Conservation (phyloP, 2,329 filamentous ascomycete genomes). For the Myriangium duriaei region DNA sequence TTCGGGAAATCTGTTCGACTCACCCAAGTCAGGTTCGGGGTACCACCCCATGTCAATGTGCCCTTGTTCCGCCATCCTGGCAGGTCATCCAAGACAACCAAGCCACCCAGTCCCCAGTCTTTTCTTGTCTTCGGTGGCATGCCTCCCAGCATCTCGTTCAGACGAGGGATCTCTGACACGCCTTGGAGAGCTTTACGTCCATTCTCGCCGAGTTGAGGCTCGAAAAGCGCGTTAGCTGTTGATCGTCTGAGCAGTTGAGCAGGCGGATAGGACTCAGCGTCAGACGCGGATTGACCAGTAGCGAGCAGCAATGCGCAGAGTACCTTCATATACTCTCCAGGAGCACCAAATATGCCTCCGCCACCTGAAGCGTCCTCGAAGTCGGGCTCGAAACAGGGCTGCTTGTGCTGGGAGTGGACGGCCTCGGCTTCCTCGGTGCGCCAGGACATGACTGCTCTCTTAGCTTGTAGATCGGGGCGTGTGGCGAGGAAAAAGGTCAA, state of each 20-base stretch:
- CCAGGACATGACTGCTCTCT: not conserved
- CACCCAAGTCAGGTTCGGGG: conserved; percentile 37
- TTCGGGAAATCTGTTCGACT: not conserved
- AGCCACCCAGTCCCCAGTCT: conserved; percentile 31
- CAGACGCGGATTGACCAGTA: not conserved
- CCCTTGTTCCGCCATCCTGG: conserved; percentile 27
- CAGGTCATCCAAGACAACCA: conserved; percentile 28
- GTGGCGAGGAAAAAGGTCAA: conserved; percentile 20
- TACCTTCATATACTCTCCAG: not conserved
- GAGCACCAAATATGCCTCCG: not conserved
- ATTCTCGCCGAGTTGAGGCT: conserved; percentile 30
- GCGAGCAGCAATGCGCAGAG: not conserved
- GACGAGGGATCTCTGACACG: conserved; percentile 19
- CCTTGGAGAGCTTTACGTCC: conserved; percentile 17
- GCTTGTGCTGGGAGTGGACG: not conserved
- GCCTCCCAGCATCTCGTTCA: conserved; percentile 23
- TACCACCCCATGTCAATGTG: conserved; percentile 33
- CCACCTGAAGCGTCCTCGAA: not conserved
- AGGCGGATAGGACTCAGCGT: not conserved
- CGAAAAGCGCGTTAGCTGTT: conserved; percentile 29
- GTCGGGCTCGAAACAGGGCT: not conserved
- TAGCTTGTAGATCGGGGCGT: not conserved
- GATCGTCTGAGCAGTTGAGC: not conserved
- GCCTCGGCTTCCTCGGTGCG: not conserved
- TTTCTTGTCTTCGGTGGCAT: conserved; percentile 16